phyloP scores from a whole-genome alignment of 805 yeast species.

The Naumovozyma baii region DNA sequence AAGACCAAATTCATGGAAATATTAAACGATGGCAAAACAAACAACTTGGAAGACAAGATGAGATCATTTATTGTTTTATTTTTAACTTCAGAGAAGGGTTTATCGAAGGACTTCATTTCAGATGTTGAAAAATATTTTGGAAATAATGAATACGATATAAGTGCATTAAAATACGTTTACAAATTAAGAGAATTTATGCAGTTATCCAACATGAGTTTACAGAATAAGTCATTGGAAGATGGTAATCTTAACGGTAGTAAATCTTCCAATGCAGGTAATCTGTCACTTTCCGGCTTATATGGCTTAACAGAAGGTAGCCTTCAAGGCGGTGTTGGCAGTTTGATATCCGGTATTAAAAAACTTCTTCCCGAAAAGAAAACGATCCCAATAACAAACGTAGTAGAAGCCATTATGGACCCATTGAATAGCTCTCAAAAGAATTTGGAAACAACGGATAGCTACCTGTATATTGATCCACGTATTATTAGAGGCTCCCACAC shows the following conservation, averaged over 20 bases:
- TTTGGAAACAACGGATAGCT: slow-evolving; percentile 75
- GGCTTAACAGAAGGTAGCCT: slow-evolving; percentile 74
- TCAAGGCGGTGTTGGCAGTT: slow-evolving; percentile 81
- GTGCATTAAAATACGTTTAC: slow-evolving; percentile 63
- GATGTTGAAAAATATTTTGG: slow-evolving; percentile 57
- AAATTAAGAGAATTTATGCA: slow-evolving; percentile 72
- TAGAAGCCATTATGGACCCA: slow-evolving; percentile 89
- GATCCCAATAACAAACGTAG: slow-evolving; percentile 81
- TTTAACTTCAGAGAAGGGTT: slow-evolving; percentile 38
- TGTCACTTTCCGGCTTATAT: slow-evolving; percentile 63
- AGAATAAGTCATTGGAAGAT: slow-evolving; percentile 26
- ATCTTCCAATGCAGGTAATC: slow-evolving; percentile 18
- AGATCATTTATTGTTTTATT: slow-evolving; percentile 80
- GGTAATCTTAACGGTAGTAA: slow-evolving; percentile 27
- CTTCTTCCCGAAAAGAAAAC: slow-evolving; percentile 80
- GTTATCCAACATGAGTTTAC: slow-evolving; percentile 35
- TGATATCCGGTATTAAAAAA: slow-evolving; percentile 80
- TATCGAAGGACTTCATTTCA: slow-evolving; percentile 38
- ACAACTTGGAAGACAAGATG: slow-evolving; percentile 72
- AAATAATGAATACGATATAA: slow-evolving; percentile 48
- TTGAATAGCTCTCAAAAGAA: slow-evolving; percentile 49
- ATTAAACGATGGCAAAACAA: slow-evolving; percentile 40
- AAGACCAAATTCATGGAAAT: slow-evolving; percentile 52
- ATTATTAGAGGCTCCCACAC: slow-evolving; percentile 80
- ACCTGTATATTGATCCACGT: slow-evolving; percentile 82